Evolutionary conservation across 2,329 filamentous ascomycete genomes (phyloP).

Genomic region (Passalora sequoiae): DNA sequence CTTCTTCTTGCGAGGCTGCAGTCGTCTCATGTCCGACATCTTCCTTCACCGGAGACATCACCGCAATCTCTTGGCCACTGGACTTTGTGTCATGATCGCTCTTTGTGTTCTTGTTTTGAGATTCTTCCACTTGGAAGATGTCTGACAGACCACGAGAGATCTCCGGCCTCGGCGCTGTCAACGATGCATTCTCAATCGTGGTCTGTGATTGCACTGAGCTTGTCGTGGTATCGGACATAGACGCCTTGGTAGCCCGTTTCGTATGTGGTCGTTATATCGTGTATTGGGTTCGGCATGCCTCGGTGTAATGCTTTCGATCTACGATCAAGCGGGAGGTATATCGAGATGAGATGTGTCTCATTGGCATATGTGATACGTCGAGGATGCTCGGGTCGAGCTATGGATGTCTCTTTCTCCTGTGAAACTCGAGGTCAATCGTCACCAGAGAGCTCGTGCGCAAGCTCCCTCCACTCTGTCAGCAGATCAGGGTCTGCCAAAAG

Average conservation of each 20-base stretch:
- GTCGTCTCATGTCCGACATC: neutral
- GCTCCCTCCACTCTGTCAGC: too few relatives aligned
- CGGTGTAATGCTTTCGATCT: neutral
- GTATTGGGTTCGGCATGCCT: conserved; percentile 5
- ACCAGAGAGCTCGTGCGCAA: too few relatives aligned
- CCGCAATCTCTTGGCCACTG: conserved; percentile 5
- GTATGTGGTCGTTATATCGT: neutral
- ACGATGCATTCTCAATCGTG: conserved; percentile 15
- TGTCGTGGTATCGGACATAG: conserved; percentile 27
- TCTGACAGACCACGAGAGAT: conserved; percentile 13
- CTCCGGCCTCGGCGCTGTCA: conserved; percentile 12
- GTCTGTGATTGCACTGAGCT: conserved; percentile 14
- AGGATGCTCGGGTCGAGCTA: too few relatives aligned
- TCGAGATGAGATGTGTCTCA: too few relatives aligned
- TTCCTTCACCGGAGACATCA: conserved; percentile 4
- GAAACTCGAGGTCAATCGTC: too few relatives aligned
- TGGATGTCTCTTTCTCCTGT: too few relatives aligned
- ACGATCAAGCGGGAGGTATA: too few relatives aligned
- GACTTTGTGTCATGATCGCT: neutral
- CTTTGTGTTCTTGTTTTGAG: conserved; percentile 4
- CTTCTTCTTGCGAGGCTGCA: conserved; percentile 1
- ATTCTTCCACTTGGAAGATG: conserved; percentile 3
- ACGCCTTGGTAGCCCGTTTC: conserved; percentile 7
- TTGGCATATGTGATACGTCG: too few relatives aligned
- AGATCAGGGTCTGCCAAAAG: too few relatives aligned